Percentiles rank a stretch among this genome's conserved stretches.
Conservation (phyloP, 2,329 filamentous ascomycete genomes). For the Aspergillus melleus region DNA sequence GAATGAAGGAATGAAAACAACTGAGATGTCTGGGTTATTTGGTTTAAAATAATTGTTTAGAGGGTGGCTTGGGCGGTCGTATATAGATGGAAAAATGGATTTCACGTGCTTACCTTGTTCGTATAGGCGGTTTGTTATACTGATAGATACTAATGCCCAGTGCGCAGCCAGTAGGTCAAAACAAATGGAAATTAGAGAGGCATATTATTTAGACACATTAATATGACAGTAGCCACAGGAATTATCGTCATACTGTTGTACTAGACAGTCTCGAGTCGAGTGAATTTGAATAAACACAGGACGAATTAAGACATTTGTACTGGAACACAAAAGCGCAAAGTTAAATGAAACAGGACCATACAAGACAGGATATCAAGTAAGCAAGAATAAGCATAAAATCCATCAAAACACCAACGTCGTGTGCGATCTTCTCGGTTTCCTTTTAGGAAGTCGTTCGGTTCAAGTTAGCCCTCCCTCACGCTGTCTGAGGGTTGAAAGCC, state of each 20-base stretch:
- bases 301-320: background rate
- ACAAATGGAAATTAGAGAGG: background rate
- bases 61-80: background rate
- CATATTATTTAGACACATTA: background rate
- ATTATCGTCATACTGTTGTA: background rate
- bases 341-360: conserved; percentile 1
- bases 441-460: background rate
- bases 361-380: conserved; percentile 10
- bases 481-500: conserved; percentile 26
- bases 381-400: background rate
- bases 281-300: background rate
- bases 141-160: background rate
- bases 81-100: background rate
- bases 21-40: background rate
- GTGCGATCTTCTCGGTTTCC: background rate
- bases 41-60: background rate
- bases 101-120: too few relatives aligned
- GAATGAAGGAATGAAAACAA: background rate
- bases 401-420: background rate
- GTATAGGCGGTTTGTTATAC: too few relatives aligned
- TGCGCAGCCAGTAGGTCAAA: background rate
- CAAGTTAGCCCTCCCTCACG: conserved; percentile 6
- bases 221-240: background rate
- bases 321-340: background rate
- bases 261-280: too few relatives aligned